Evolutionary conservation across 352 stramenopile genomes (phyloP).

Genomic region (Pythium biforme): DNA sequence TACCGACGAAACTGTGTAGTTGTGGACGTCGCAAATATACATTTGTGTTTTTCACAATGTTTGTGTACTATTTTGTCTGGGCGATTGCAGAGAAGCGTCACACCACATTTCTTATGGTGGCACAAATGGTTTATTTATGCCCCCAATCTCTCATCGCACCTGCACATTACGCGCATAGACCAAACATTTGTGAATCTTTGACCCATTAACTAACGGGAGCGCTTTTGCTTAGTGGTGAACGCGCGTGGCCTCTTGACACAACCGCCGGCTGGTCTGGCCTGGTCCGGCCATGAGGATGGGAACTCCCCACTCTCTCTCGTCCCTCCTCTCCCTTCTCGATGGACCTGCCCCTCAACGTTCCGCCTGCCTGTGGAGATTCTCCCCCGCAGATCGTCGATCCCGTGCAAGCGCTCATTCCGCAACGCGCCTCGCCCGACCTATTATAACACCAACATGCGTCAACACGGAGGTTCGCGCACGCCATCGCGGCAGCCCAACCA

Average conservation of each 20-base stretch:
- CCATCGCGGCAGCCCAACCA: conserved; percentile 1
- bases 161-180: not conserved
- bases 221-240: not conserved
- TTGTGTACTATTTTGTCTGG: no score
- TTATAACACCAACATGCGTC: not conserved
- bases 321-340: not conserved
- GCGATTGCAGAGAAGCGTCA: no score
- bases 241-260: conserved; percentile 6
- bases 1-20: conserved; percentile 1
- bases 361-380: not conserved
- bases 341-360: not conserved
- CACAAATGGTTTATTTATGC: not conserved
- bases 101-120: no score
- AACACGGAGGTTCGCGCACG: not conserved
- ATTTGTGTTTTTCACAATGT: no score
- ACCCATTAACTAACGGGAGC: not conserved
- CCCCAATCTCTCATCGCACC: not conserved
- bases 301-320: not conserved
- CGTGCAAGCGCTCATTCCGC: not conserved
- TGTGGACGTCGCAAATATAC: no score
- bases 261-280: not conserved
- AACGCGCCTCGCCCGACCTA: no score
- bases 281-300: not conserved
- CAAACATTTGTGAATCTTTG: not conserved
- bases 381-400: not conserved